Evolutionary conservation across 331 rosid genomes (phyloP).

Genomic region (Cydonia oblonga): DNA sequence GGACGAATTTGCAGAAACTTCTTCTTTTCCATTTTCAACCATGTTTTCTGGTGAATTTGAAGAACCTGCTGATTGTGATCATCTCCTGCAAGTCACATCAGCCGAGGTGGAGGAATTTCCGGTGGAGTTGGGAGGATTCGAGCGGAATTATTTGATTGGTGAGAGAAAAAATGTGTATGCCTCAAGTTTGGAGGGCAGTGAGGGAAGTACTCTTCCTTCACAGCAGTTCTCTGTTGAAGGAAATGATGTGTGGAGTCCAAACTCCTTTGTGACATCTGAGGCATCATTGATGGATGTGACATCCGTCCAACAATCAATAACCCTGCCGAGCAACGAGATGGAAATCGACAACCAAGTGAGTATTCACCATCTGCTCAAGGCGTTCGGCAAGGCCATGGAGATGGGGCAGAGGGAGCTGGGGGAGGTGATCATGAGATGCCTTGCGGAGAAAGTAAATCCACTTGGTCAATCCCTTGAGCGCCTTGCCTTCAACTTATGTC

Average conservation of each 20-base stretch:
- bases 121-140: conserved; percentile 25
- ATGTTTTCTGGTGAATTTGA: conserved; percentile 11
- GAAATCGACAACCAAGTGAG: conserved; percentile 30
- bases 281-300: conserved; percentile 17
- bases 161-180: conserved; percentile 9
- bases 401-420: conserved; percentile 28
- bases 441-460: conserved; percentile 35
- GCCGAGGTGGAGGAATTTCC: conserved; percentile 11
- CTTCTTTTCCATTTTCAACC: conserved; percentile 13
- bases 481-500: conserved; percentile 34
- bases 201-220: conserved; percentile 20
- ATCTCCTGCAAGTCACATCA: conserved; percentile 18
- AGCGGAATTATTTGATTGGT: neutral
- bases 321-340: conserved; percentile 25
- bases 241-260: conserved; percentile 35
- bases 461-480: conserved; percentile 40
- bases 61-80: conserved; percentile 12
- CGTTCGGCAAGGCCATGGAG: conserved; percentile 34
- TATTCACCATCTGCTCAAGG: conserved; percentile 39
- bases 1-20: conserved; percentile 15
- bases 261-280: conserved; percentile 33
- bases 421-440: conserved; percentile 28
- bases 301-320: conserved; percentile 19
- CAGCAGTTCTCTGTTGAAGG: conserved; percentile 14
- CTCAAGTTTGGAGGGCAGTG: conserved; percentile 19